Conservation (phyloP, 2,329 filamentous ascomycete species). For the Phaeophleospora eucalypticola region DNA sequence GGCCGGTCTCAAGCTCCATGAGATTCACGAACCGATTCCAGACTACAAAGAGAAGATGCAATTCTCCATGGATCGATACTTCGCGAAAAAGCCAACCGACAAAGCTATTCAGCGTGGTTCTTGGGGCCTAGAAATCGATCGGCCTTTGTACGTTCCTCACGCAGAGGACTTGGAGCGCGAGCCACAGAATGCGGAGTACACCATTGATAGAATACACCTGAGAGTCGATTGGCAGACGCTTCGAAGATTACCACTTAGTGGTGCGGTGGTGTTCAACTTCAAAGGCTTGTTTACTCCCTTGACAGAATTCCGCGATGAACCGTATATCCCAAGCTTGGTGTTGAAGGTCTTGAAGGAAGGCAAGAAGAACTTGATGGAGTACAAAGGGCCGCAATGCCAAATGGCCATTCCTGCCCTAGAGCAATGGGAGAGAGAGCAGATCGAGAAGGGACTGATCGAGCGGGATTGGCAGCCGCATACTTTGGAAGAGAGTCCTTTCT, state of each 20-base stretch:
- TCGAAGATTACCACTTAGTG: slow-evolving; percentile 70
- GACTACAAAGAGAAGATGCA: slow-evolving; percentile 87
- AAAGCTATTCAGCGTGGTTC: slow-evolving; percentile 78
- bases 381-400: slow-evolving; percentile 80
- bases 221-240: slow-evolving; percentile 88
- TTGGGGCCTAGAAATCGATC: slow-evolving; percentile 74
- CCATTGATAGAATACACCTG: slow-evolving; percentile 59
- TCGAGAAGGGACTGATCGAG: slow-evolving; percentile 56
- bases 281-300: slow-evolving; percentile 79
- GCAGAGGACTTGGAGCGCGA: slow-evolving; percentile 51
- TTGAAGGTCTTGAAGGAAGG: slow-evolving; percentile 67
- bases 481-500: slow-evolving; percentile 71
- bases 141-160: slow-evolving; percentile 68
- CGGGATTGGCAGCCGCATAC: slow-evolving; percentile 64
- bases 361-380: slow-evolving; percentile 67
- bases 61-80: slow-evolving; percentile 84
- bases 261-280: slow-evolving; percentile 79
- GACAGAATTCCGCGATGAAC: slow-evolving; percentile 64
- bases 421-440: slow-evolving; percentile 62
- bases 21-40: slow-evolving; percentile 71
- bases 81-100: slow-evolving; percentile 69
- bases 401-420: slow-evolving; percentile 63
- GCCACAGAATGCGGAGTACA: slow-evolving; percentile 55
- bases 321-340: slow-evolving; percentile 65
- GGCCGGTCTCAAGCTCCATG: slow-evolving; percentile 64